phyloP scores from a whole-genome alignment of 1,284 basidiomycete genomes.

The Tilletiaria anomala region DNA sequence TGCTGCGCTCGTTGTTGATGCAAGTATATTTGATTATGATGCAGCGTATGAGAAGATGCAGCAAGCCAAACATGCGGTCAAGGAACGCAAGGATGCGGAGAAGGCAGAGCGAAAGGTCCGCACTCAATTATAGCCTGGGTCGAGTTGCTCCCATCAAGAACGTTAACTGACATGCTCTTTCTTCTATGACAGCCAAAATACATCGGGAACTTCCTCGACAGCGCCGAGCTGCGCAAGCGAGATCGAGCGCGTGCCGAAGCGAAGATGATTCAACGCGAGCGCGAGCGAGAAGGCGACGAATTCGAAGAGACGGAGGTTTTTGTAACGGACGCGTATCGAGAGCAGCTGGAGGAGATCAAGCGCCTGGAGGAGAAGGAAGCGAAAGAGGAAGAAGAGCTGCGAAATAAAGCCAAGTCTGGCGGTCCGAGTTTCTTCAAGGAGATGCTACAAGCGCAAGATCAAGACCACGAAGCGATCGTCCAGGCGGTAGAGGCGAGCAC shows the following conservation, averaged over 20 bases:
- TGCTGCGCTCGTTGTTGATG: slow-evolving; percentile 61
- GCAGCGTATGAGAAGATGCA: slow-evolving; percentile 94
- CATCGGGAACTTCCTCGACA: slow-evolving; percentile 63
- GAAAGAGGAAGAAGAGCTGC: slow-evolving; percentile 51
- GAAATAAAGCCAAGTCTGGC: slow-evolving; percentile 62
- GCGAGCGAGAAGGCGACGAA: slow-evolving; percentile 82
- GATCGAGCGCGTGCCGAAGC: slow-evolving; percentile 92
- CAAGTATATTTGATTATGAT: slow-evolving; percentile 85
- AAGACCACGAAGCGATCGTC: slow-evolving; percentile 27
- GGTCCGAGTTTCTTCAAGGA: slow-evolving; percentile 17
- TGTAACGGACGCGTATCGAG: slow-evolving; percentile 92
- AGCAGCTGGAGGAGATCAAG: slow-evolving; percentile 83
- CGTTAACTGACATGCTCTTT: neutral
- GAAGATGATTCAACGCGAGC: slow-evolving; percentile 87
- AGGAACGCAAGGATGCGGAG: slow-evolving; percentile 53
- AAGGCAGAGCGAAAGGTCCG: neutral
- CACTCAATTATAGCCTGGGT: neutral
- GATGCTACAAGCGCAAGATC: slow-evolving; percentile 25
- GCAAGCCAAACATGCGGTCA: slow-evolving; percentile 55
- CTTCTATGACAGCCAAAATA: slow-evolving; percentile 63
- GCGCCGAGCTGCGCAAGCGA: slow-evolving; percentile 69
- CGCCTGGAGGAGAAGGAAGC: slow-evolving; percentile 50
- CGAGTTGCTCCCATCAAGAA: neutral
- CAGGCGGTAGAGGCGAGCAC: slow-evolving; percentile 4
- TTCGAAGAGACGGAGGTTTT: slow-evolving; percentile 90